phyloP scores from a whole-genome alignment of 1,139 yeast genomes.

The Casaregolazyma lundiana region DNA sequence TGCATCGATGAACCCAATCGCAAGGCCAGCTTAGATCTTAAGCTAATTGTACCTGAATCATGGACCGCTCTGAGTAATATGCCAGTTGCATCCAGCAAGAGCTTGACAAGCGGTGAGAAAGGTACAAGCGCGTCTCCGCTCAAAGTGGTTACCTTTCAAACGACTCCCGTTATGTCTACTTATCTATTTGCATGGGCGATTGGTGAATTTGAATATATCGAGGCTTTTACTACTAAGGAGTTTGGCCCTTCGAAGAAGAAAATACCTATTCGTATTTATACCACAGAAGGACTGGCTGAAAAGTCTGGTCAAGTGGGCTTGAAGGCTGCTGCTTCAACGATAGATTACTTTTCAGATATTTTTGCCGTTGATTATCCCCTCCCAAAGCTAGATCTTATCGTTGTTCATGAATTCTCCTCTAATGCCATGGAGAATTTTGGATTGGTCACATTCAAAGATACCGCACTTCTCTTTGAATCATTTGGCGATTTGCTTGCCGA shows the following conservation, averaged over 20 bases:
- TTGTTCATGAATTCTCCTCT: conserved; percentile 76
- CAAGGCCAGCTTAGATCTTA: conserved; percentile 66
- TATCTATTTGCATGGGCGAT: conserved; percentile 77
- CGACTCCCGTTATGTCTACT: conserved; percentile 76
- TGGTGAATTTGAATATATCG: conserved; percentile 74
- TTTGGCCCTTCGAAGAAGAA: conserved; percentile 49
- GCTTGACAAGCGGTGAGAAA: conserved; percentile 46
- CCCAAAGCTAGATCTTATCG: conserved; percentile 79
- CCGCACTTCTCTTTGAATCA: conserved; percentile 62
- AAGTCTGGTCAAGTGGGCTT: conserved; percentile 57
- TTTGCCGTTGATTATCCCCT: conserved; percentile 73
- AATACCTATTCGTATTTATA: conserved; percentile 75
- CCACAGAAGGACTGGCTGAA: conserved; percentile 66
- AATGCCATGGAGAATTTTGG: conserved; percentile 97
- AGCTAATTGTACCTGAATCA: conserved; percentile 50
- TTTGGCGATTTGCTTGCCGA: conserved; percentile 64
- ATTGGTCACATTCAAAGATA: conserved; percentile 73
- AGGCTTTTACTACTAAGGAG: conserved; percentile 27
- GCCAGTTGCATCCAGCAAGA: conserved; percentile 49
- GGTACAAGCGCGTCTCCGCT: conserved; percentile 21
- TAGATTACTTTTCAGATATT: conserved; percentile 65
- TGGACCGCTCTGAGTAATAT: conserved; percentile 73
- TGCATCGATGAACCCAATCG: conserved; percentile 76
- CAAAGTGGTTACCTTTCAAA: conserved; percentile 41
- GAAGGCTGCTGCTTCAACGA: conserved; percentile 68